Conservation (phyloP, 2,329 filamentous ascomycete genomes). For the Dothistroma septosporum region DNA sequence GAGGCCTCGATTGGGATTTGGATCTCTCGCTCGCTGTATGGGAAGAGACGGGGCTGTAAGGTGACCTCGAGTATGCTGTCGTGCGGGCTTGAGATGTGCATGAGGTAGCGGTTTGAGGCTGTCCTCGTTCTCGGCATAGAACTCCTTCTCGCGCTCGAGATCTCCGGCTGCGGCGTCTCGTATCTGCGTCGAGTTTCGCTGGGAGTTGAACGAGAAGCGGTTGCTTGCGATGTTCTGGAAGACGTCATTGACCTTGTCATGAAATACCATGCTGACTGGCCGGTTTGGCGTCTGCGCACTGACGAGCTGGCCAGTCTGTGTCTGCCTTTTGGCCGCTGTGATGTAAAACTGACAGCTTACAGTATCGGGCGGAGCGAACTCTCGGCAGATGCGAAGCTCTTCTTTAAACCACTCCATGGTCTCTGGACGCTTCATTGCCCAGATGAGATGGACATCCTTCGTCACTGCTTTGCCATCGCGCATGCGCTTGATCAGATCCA, state of each 20-base stretch:
- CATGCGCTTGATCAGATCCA: slow-evolving; percentile 95
- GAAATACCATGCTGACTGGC: slow-evolving; percentile 69
- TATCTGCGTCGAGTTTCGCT: slow-evolving; percentile 64
- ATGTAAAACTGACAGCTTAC: slow-evolving; percentile 95
- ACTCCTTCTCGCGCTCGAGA: slow-evolving; percentile 69
- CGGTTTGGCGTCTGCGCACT: slow-evolving; percentile 50
- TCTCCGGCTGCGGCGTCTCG: slow-evolving; percentile 76
- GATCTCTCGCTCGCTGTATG: not conserved
- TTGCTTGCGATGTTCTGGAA: slow-evolving; percentile 84
- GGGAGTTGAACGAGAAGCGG: slow-evolving; percentile 41
- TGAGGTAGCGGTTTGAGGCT: slow-evolving; percentile 75
- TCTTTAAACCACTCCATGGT: slow-evolving; percentile 98
- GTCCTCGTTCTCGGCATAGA: slow-evolving; percentile 79
- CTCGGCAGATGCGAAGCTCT: slow-evolving; percentile 84
- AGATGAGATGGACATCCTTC: slow-evolving; percentile 85
- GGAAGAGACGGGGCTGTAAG: slow-evolving; percentile 6
- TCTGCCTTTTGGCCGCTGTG: slow-evolving; percentile 65
- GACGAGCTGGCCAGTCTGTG: slow-evolving; percentile 47
- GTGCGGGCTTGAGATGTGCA: slow-evolving; percentile 39
- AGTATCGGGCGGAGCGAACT: slow-evolving; percentile 80
- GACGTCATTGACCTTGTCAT: slow-evolving; percentile 82
- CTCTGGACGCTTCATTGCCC: slow-evolving; percentile 85
- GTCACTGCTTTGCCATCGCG: slow-evolving; percentile 91
- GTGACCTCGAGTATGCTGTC: slow-evolving; percentile 23
- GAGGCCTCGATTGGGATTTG: slow-evolving; percentile 49